Conservation (phyloP, 208 protist genomes). For the Leptomonas pyrrhocoris region DNA sequence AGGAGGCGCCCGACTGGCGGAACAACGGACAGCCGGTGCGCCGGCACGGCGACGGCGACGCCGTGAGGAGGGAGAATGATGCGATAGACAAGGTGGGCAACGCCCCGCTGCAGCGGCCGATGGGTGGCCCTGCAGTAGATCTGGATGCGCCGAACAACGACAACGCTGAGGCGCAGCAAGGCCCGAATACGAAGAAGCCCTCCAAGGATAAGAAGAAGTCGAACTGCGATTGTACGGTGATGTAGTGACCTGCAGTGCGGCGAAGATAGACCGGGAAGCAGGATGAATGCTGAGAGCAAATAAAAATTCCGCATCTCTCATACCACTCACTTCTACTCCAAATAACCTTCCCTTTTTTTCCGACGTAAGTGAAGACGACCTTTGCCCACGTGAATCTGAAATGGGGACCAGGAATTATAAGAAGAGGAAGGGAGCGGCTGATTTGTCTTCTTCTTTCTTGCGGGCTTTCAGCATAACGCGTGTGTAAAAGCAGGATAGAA, state of each 20-base stretch:
- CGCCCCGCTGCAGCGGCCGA: not conserved
- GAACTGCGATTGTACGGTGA: constrained; percentile 56
- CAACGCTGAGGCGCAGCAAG: not conserved
- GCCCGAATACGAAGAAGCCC: not conserved
- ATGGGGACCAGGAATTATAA: too few relatives aligned
- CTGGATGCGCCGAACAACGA: constrained; percentile 9
- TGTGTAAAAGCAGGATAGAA: too few relatives aligned
- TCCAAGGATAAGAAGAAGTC: constrained; percentile 43
- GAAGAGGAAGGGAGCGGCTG: not conserved
- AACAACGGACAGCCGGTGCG: not conserved
- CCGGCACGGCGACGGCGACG: not conserved
- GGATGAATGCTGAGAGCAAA: not conserved
- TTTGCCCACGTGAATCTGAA: too few relatives aligned
- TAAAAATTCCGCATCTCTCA: not conserved
- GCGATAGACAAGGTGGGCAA: not conserved
- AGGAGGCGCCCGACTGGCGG: not conserved
- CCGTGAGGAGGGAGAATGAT: not conserved
- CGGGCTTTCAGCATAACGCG: too few relatives aligned
- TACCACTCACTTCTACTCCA: too few relatives aligned
- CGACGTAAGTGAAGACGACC: too few relatives aligned
- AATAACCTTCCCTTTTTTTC: too few relatives aligned
- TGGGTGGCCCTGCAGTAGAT: constrained; percentile 1
- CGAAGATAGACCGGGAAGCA: not conserved
- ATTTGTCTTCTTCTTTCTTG: constrained; percentile 8
- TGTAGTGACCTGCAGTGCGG: constrained; percentile 31